Percentiles rank a stretch among this genome's conserved stretches.
Evolutionary conservation across 345 rosid species (phyloP).

Genomic region (Populus deltoides): DNA sequence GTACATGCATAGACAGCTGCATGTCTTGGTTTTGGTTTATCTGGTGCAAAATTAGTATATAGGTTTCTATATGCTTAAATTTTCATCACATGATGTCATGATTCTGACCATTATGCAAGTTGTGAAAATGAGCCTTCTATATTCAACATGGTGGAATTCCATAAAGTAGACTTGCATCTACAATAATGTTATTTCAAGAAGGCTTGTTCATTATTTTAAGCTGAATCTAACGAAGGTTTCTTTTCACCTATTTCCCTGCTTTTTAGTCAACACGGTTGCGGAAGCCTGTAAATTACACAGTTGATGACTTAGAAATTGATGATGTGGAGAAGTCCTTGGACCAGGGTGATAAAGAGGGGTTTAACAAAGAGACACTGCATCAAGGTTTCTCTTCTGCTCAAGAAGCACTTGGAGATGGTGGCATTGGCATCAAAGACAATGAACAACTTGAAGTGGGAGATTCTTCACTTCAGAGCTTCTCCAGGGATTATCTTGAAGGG

Average conservation of each 20-base stretch:
- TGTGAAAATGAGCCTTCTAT: not conserved
- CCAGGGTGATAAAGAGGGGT: slow-evolving; percentile 19
- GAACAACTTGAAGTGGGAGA: slow-evolving; percentile 24
- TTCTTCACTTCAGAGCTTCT: slow-evolving; percentile 10
- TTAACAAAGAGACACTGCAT: slow-evolving; percentile 22
- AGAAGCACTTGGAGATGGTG: slow-evolving; percentile 12
- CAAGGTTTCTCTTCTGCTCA: slow-evolving; percentile 13
- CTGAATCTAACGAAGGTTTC: not conserved
- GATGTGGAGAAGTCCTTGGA: slow-evolving; percentile 29
- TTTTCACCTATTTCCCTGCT: slow-evolving; percentile 9
- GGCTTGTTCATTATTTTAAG: not conserved
- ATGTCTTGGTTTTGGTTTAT: not conserved
- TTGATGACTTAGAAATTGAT: slow-evolving; percentile 41
- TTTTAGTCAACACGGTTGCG: slow-evolving; percentile 62
- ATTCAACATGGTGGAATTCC: not conserved
- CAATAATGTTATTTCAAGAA: not conserved
- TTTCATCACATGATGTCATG: not conserved
- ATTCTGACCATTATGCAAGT: not conserved
- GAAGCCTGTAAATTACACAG: slow-evolving; percentile 51
- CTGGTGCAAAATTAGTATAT: not conserved
- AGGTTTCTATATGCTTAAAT: not conserved
- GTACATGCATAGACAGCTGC: not conserved
- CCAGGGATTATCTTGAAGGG: slow-evolving; percentile 35
- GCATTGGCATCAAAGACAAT: slow-evolving; percentile 8
- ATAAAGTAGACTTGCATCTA: not conserved